Base-by-base conservation (phyloP, 2,329 filamentous ascomycete genomes). In the Fusarium marasasianum region DNA sequence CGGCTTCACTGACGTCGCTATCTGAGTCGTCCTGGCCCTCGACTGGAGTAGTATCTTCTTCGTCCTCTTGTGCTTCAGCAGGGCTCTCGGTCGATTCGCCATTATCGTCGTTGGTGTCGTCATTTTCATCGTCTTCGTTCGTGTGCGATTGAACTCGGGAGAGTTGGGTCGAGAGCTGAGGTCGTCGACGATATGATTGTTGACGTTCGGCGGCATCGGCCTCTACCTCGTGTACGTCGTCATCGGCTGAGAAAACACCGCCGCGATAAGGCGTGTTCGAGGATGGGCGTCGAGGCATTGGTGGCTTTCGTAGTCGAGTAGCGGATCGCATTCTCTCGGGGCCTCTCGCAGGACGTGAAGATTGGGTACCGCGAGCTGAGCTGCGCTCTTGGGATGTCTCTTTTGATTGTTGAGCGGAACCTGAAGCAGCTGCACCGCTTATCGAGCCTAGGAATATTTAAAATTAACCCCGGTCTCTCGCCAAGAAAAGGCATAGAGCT, bases 181-280 rank as follows among this genome's bases (percentile, higher is more conserved):
- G 77, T 37, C 83, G 79, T 38, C 84, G 83, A 40, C 83, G 82
- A 64, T 80, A 79, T 43, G 78, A 79, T 13, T 80, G 82, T 65
- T 89, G 85, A 74, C 87, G 85, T 68, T 82, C 85, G 50, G 83
- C 83, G 71, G 88, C 84, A 78, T 95, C 93, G 71, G 90, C 89
- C 79, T 94, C 91, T 26, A 98, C 91, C 82, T 98, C 96, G 73
- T 91, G 88, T 31, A 91, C 86, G 79, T 94, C 95, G 81, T 98
- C 96, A 80, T 98, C 95, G 54, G 94, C 94, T 1, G 95, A 98
- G 83, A 97, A 98, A 69, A 96, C 88, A 71, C 93, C 93, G 37
- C 95, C 94, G 61, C 94, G 92, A 80, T 96, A 91, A 6, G 94
- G 95, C 45, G 91, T 91, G 64, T 89, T 93, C 31, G 94, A 94